These are phyloP conservation scores for Francoa sonchifolia DNA, from an alignment of 441 rosid species.

Conservation along the genomic window DNA sequence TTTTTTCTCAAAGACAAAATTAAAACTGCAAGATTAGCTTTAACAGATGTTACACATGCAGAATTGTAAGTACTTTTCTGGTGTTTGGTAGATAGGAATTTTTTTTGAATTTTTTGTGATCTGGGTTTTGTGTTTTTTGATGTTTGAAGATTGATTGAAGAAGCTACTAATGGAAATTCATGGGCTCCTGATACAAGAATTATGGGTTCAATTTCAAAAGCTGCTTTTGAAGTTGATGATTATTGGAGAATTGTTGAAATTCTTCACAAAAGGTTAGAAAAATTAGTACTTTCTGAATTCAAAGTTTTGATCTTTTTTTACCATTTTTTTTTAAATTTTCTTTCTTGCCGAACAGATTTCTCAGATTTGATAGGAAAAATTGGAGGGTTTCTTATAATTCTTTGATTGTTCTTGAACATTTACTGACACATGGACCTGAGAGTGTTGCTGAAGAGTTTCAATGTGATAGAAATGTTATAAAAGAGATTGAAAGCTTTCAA, in stretches of 20 bases:
- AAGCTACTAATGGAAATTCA: conserved; percentile 59
- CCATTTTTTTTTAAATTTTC: neutral
- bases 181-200: conserved; percentile 55
- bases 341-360: conserved; percentile 30
- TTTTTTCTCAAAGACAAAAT: conserved; percentile 86
- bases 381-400: conserved; percentile 81
- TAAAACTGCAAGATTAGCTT: conserved; percentile 73
- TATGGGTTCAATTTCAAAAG: conserved; percentile 61
- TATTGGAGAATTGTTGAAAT: conserved; percentile 68
- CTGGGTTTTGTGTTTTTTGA: conserved; percentile 4
- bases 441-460: conserved; percentile 74
- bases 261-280: conserved; percentile 55
- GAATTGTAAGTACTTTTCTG: no score
- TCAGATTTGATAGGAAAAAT: conserved; percentile 50
- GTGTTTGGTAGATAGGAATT: no score
- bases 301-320: neutral
- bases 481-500: conserved; percentile 48
- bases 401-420: conserved; percentile 56
- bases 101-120: neutral
- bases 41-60: conserved; percentile 84
- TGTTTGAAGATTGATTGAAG: conserved; percentile 60
- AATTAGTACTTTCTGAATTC: neutral
- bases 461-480: conserved; percentile 37
- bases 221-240: conserved; percentile 90
- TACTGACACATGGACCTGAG: conserved; percentile 89